Evolutionary conservation across 208 protist genomes (phyloP), one percentile per base, ranked within the genome.

Genomic region (Blechomonas ayalai): DNA sequence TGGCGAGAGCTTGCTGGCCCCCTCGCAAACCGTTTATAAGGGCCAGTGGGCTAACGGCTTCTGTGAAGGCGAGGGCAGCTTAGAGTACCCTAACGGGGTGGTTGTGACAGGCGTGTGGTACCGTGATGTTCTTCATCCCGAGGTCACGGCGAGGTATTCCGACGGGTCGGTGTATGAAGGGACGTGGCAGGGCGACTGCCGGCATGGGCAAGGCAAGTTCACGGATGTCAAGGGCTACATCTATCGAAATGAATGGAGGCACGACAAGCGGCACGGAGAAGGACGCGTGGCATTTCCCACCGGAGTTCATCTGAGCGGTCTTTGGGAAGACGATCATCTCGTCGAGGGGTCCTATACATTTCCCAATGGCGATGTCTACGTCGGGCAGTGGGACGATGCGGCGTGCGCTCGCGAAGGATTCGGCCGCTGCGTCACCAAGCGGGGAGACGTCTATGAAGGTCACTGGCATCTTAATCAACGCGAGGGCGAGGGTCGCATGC

Each of bases 401-500:
- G 47, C 28, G 27, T 43, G 64, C 36, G 24, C 66, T 16, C 81
- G 90, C 35, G 53, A 90, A 2, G 90, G 88, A 38, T 20, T 50
- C 39, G 91, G 91, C 9, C 59, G 34, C 15, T 95, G 83, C 52
- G 72, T 56, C 26, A 90, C 75, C 32, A 67, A 46, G 1, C 84
- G 82, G 39, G 83, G 85, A 31, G 64, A 82, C 47, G 47, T 69
- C 18, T 96, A 95, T 62, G 67, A 67, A 15, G 91, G 91, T 9
- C 58, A 60, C 12, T 96, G 91, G 88, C 52, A 48, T 15, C 15
- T 56, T 13, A 83, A 86, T 51, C 41, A 68, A 60, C 70, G 69
- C 18, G 34, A 83, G 24, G 90, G 90, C 18, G 44, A 74, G 33
- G 90, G 90, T 16, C 44, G 16, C 15, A 66, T 53, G 23, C 18